phyloP scores from a whole-genome alignment of 2,329 filamentous ascomycete genomes.

The Diaporthe batatas region DNA sequence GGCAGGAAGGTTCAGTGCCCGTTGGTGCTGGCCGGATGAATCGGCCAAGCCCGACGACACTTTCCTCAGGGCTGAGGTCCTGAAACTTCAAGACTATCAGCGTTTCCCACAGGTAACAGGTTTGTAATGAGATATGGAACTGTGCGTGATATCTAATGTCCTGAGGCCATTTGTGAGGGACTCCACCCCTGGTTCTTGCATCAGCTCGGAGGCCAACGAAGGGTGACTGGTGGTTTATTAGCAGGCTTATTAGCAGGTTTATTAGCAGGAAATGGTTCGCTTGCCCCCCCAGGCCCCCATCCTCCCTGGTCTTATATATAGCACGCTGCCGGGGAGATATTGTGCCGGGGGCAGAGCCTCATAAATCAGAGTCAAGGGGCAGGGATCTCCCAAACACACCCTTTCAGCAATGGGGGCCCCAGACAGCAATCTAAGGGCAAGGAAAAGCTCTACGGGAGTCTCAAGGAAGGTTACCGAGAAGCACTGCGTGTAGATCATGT shows the following conservation, averaged over 20 bases:
- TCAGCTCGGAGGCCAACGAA: neutral
- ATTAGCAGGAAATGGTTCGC: neutral
- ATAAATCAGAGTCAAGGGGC: conserved; percentile 21
- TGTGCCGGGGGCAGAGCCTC: conserved; percentile 22
- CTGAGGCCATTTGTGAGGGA: conserved; percentile 15
- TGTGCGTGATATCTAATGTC: conserved; percentile 10
- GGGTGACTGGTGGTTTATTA: neutral
- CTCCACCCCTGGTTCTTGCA: neutral
- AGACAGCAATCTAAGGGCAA: neutral
- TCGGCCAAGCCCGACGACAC: conserved; percentile 12
- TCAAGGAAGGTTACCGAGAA: conserved; percentile 31
- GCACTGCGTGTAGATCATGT: conserved; percentile 21
- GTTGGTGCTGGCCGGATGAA: neutral
- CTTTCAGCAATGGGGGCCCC: conserved; percentile 3
- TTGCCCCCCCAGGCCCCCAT: neutral
- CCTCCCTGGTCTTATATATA: conserved; percentile 13
- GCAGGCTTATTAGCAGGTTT: neutral
- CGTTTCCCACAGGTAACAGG: conserved; percentile 19
- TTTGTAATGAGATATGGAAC: conserved; percentile 1
- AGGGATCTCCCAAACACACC: conserved; percentile 32
- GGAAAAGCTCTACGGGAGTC: conserved; percentile 31
- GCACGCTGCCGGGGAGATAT: conserved; percentile 14
- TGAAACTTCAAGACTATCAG: conserved; percentile 7
- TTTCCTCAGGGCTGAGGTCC: conserved; percentile 4
- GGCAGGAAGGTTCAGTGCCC: neutral